phyloP scores from a whole-genome alignment of 1,139 yeast species.

The Pichia sp. region DNA sequence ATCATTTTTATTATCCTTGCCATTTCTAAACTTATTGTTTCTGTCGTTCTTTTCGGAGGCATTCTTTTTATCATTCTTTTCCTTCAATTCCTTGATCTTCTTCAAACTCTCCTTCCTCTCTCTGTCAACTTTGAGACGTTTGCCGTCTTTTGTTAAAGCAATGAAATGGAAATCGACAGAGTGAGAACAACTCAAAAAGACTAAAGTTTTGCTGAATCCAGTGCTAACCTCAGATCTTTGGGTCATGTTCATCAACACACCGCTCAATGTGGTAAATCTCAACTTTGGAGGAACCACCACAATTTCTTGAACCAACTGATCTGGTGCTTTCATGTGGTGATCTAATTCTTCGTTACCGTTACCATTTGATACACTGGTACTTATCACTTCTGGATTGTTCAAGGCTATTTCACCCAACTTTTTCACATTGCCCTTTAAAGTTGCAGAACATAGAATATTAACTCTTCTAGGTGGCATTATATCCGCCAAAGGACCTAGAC shows the following conservation, averaged over 20 bases:
- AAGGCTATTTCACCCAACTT: constrained; percentile 68
- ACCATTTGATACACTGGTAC: constrained; percentile 34
- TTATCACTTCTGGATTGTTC: constrained; percentile 32
- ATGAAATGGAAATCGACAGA: constrained; percentile 89
- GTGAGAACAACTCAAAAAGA: constrained; percentile 89
- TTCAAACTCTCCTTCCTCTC: constrained; percentile 14
- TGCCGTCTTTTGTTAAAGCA: constrained; percentile 56
- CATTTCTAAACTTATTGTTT: constrained; percentile 18
- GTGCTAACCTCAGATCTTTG: constrained; percentile 16
- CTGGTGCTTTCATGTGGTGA: constrained; percentile 61
- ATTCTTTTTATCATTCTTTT: constrained; percentile 16
- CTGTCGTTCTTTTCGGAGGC: too few relatives aligned
- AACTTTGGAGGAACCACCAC: constrained; percentile 87
- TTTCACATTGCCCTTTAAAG: constrained; percentile 74
- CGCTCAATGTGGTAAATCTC: constrained; percentile 74
- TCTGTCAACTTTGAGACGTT: constrained; percentile 26
- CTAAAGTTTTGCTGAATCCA: constrained; percentile 51
- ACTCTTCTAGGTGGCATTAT: constrained; percentile 63
- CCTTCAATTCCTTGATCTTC: constrained; percentile 5
- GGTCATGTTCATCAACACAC: constrained; percentile 47
- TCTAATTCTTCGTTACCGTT: constrained; percentile 19
- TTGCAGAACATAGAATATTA: constrained; percentile 88
- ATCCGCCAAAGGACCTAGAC: constrained; percentile 37
- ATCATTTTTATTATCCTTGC: constrained; percentile 23
- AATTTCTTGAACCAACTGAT: constrained; percentile 74